Conservation (phyloP, 2,329 filamentous ascomycete species). For the Penicillium verrucosum region DNA sequence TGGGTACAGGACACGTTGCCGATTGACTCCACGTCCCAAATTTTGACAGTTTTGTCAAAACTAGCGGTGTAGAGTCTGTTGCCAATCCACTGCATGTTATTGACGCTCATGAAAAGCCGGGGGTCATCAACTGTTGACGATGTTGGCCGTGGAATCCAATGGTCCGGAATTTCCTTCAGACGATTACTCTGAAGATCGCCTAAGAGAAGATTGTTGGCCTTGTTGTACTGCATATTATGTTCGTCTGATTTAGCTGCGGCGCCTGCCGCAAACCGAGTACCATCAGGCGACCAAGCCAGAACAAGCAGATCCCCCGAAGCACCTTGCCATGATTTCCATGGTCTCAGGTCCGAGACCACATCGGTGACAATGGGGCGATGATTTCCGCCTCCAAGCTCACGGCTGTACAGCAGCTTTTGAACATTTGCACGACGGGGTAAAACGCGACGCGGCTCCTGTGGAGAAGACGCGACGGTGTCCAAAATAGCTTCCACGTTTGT, state of each 20-base stretch:
- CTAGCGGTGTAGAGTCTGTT: conserved; percentile 52
- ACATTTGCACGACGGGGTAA: background rate
- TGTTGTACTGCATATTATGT: conserved; percentile 60
- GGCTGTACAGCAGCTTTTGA: conserved; percentile 24
- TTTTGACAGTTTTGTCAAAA: conserved; percentile 55
- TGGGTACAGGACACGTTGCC: conserved; percentile 27
- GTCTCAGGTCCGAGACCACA: conserved; percentile 41
- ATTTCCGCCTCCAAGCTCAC: conserved; percentile 26
- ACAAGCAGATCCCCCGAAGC: conserved; percentile 58
- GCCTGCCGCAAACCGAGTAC: conserved; percentile 55
- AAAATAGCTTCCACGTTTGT: background rate
- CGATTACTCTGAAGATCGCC: conserved; percentile 45
- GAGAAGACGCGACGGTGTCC: background rate
- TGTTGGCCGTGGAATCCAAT: conserved; percentile 45
- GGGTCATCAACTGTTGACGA: conserved; percentile 48
- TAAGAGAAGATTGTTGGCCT: conserved; percentile 55
- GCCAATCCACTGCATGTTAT: conserved; percentile 52
- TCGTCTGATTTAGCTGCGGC: conserved; percentile 55
- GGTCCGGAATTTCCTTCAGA: conserved; percentile 54
- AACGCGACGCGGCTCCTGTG: background rate
- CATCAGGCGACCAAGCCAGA: conserved; percentile 56
- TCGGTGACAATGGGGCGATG: conserved; percentile 19
- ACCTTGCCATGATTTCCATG: conserved; percentile 51
- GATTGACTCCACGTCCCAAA: conserved; percentile 49
- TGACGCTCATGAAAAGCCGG: conserved; percentile 56